These are phyloP conservation scores for Jacaranda copaia DNA, from an alignment of 257 asterid species.

Conservation along the genomic window DNA sequence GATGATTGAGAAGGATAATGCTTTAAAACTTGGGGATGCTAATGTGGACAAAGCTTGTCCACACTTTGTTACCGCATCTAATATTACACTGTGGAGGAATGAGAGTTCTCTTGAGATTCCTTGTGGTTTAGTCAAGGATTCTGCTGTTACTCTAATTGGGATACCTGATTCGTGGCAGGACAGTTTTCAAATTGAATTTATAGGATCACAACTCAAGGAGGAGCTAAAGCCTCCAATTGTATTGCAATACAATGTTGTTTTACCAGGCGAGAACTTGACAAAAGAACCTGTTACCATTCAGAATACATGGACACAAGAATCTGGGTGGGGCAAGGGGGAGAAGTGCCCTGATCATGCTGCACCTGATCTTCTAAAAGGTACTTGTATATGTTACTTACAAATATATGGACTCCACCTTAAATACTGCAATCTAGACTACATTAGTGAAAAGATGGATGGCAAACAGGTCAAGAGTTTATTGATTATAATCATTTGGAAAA, in stretches of 20 bases:
- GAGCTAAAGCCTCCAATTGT: constrained; percentile 71
- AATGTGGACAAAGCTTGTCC: constrained; percentile 53
- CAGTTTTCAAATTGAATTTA: constrained; percentile 71
- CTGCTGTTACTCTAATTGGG: constrained; percentile 87
- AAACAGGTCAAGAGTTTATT: not conserved
- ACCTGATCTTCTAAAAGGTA: constrained; percentile 56
- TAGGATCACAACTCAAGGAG: constrained; percentile 61
- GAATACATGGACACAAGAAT: constrained; percentile 80
- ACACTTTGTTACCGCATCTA: constrained; percentile 53
- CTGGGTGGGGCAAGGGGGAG: constrained; percentile 90
- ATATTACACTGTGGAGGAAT: constrained; percentile 38
- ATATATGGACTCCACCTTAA: not conserved
- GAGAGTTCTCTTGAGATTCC: constrained; percentile 63
- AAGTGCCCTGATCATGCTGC: constrained; percentile 81
- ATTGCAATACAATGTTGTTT: constrained; percentile 65
- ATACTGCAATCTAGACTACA: not conserved
- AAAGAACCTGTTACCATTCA: constrained; percentile 73
- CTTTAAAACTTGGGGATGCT: constrained; percentile 35
- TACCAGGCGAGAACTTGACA: constrained; percentile 81
- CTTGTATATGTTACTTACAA: not conserved
- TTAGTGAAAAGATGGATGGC: constrained; percentile 8
- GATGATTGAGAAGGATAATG: constrained; percentile 46
- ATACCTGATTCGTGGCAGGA: constrained; percentile 61
- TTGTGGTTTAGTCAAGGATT: constrained; percentile 87
- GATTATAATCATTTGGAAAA: not conserved